Percentiles rank a stretch among this genome's conserved stretches.
These are phyloP conservation scores for Primulina eburnea DNA, from an alignment of 257 asterid genomes.

Conservation along the genomic window DNA sequence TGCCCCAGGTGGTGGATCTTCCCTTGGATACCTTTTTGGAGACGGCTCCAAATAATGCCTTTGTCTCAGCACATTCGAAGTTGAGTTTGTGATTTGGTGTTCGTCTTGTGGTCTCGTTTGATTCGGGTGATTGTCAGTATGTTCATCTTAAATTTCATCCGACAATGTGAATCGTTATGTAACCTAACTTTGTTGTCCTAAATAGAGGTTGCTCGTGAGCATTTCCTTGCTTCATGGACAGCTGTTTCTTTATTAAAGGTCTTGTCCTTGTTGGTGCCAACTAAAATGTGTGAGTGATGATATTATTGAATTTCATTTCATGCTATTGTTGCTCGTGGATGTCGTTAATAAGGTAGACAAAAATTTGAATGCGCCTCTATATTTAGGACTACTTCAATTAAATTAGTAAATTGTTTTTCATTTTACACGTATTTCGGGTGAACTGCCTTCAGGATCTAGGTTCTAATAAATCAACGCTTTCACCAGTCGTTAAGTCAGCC, in stretches of 20 bases:
- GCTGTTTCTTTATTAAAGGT: conserved; percentile 16
- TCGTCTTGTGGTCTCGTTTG: conserved; percentile 6
- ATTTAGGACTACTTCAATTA: too few species aligned
- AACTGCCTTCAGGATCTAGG: too few species aligned
- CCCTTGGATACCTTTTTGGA: conserved; percentile 52
- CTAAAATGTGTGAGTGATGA: conserved; percentile 16
- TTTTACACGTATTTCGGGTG: too few species aligned
- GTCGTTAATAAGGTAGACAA: neutral
- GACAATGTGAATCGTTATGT: conserved; percentile 28
- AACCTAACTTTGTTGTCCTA: conserved; percentile 15
- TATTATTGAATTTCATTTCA: neutral
- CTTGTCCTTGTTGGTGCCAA: conserved; percentile 20
- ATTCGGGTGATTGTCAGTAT: conserved; percentile 11
- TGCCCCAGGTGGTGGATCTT: conserved; percentile 67
- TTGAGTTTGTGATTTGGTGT: conserved; percentile 21
- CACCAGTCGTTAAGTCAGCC: too few species aligned
- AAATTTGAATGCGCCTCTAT: neutral
- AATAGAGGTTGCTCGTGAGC: conserved; percentile 21
- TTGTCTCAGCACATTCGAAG: conserved; percentile 16
- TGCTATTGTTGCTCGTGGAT: neutral
- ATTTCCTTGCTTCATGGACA: conserved; percentile 9
- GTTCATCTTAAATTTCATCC: conserved; percentile 21
- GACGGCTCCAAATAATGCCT: conserved; percentile 30
- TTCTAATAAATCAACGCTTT: too few species aligned
- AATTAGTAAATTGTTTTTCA: too few species aligned